Conservation (phyloP, 495 filamentous ascomycete species). For the Penicillium taxi region DNA sequence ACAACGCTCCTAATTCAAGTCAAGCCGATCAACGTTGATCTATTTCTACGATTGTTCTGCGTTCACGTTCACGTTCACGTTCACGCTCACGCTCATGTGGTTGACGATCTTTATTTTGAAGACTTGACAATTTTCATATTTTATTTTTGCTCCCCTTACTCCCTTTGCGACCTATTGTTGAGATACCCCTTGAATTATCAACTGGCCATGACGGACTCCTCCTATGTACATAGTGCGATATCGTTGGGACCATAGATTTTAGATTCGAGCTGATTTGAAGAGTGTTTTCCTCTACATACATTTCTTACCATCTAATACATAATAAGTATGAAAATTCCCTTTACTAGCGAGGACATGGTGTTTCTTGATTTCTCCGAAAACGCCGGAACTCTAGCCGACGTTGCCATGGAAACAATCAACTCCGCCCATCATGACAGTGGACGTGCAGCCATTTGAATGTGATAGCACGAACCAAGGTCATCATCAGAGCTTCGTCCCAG, state of each 20-base stretch:
- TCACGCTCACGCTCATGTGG: constrained; percentile 12
- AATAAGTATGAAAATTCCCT: no score
- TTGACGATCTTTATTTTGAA: constrained; percentile 19
- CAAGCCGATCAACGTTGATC: constrained; percentile 13
- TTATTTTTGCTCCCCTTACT: constrained; percentile 8
- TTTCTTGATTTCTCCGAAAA: no score
- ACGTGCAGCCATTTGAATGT: no score
- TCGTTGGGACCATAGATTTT: constrained; percentile 25
- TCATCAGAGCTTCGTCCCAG: no score
- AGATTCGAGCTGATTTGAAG: no score
- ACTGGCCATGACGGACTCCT: constrained; percentile 25
- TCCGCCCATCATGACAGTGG: no score
- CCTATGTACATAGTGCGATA: constrained; percentile 36
- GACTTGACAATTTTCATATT: constrained; percentile 12
- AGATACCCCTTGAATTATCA: constrained; percentile 36
- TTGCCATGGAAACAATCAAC: constrained; percentile 22
- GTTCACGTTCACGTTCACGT: background rate
- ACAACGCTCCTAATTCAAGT: constrained; percentile 25
- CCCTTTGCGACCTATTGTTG: constrained; percentile 19
- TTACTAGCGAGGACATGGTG: no score
- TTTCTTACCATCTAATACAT: no score
- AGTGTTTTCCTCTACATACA: no score
- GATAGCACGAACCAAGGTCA: no score
- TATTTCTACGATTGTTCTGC: constrained; percentile 3
- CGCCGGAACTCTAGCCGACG: no score